Evolutionary conservation across 495 filamentous ascomycete species (phyloP).

Genomic region (Hypoxylon perforatum): DNA sequence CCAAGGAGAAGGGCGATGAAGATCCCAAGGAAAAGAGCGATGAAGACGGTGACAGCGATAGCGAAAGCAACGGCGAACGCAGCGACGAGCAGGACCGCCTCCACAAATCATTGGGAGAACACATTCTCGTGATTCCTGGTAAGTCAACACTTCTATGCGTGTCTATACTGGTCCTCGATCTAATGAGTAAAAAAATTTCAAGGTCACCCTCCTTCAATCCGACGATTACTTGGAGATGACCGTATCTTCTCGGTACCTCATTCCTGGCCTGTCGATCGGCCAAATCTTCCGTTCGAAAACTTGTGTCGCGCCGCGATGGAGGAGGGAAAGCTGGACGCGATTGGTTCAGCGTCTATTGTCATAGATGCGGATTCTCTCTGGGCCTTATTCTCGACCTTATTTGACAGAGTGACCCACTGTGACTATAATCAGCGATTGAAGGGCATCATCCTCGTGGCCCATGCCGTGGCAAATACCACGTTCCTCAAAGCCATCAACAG

Average conservation of each 20-base stretch:
- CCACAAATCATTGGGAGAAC: background rate
- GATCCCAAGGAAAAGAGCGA: too few species aligned
- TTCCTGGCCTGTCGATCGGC: background rate
- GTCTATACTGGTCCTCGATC: background rate
- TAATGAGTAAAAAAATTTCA: background rate
- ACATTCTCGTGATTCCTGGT: slow-evolving; percentile 2
- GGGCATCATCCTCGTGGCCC: background rate
- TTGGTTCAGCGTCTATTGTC: slow-evolving; percentile 8
- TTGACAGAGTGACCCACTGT: background rate
- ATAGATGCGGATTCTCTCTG: slow-evolving; percentile 1
- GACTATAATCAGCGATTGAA: background rate
- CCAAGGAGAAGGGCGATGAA: too few species aligned
- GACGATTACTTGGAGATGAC: background rate
- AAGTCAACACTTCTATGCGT: background rate
- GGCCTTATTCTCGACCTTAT: background rate
- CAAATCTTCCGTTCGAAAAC: background rate
- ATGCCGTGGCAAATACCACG: background rate
- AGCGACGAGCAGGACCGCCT: too few species aligned
- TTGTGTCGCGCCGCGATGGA: slow-evolving; percentile 5
- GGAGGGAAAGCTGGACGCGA: background rate
- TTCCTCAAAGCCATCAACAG: slow-evolving; percentile 8
- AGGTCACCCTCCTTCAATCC: background rate
- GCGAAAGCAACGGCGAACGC: too few species aligned
- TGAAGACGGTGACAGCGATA: too few species aligned
- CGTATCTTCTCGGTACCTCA: background rate